Evolutionary conservation across 495 filamentous ascomycete genomes (phyloP), one percentile per base, ranked within the genome.

Genomic region (Aspergillus campestris): DNA sequence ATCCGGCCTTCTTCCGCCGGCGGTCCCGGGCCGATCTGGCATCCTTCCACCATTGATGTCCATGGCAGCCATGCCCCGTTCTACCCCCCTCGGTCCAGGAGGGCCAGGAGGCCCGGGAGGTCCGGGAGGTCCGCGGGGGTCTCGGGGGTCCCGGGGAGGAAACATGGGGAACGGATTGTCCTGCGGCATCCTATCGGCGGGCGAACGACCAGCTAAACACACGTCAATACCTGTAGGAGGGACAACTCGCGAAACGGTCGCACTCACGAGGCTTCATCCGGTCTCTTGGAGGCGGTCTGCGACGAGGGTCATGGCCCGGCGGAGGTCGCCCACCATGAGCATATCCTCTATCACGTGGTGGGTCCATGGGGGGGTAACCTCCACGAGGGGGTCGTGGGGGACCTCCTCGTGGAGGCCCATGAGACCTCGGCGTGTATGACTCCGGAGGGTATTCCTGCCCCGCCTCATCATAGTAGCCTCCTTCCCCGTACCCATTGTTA

Each of bases 101-200:
- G 47, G 44, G 42, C 54, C 49, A 8, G 35, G 48, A 14, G 47
- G 45, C 11, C 55, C 56, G 51, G n/a, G n/a, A 7, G 47, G 44
- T 44, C 54, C 49, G 6, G 35, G 48, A 14, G 47, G 45, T 12
- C 55, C 56, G 51, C 49, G 51, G 8, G 65, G 60, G 1, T 1
- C 18, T 6, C 38, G 48, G 12, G 47, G 45, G 12, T 56, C 56
- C 51, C 51, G 51, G 8, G 65, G 60, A 30, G 79, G 78, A 47
- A 86, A 86, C 1, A 73, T 67, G 9, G 84, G 81, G 48, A 86
- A 88, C 4, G 83, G 77, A 49, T 80, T 82, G 37, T 84, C 82
- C 56, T 77, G 83, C n/a, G 75, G 62, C 34, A 69, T 55, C 5
- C 67, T 68, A 8, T 72, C 69, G 68, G 69, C 7, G 67, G 58